Evolutionary conservation across 2,329 filamentous ascomycete species (phyloP), one percentile per base, ranked within the genome.

Genomic region (Fusarium subglutinans): DNA sequence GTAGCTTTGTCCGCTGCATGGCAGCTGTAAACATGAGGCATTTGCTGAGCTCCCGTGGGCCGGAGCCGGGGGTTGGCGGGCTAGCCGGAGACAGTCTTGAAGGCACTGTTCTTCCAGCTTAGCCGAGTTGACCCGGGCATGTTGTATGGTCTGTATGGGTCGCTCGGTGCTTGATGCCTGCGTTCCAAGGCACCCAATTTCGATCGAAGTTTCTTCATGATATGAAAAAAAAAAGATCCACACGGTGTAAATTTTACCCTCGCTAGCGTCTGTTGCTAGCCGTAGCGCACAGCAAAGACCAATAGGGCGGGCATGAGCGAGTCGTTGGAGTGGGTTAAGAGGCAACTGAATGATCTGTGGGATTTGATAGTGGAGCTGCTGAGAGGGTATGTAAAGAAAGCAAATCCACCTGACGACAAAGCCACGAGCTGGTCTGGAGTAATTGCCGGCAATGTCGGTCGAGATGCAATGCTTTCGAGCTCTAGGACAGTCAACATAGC

Each of bases 161-260:
- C 54, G 58, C 61, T 68, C 24, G 47, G 40, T 30, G 50, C 63
- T 53, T 72, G 45, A 38, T 78, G 79, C 79, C 80, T 81, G 70
- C 59, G 62, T 63, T 76, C 64, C 68, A 72, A 81, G 80, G 80
- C 79, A 80, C 13, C 50, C 69, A 41, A 53, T 61, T 64, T 50
- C 61, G 40, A 64, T 73, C 60, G 60, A 71, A 64, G 59, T 70
- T 68, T 70, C 63, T 56, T 71, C 51, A 48, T 55, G 55, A 51
- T 55, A 60, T 57, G 28, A 30, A 58, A 24, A 26, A 26, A 26
- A 26, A 33, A 13, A 33, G 30, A 24, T 66, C 79, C 81, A 81
- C 80, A 81, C 77, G 75, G 81, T 82, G 81, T 75, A 68, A 82
- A 80, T 78, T 47, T 81, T 64, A 70, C 51, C 69, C 45, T 66